A percentile compares a stretch with the other conserved stretches of the same genome.
Conservation (phyloP, 1,139 yeast genomes). For the Saccharomycopsis hybrid region DNA sequence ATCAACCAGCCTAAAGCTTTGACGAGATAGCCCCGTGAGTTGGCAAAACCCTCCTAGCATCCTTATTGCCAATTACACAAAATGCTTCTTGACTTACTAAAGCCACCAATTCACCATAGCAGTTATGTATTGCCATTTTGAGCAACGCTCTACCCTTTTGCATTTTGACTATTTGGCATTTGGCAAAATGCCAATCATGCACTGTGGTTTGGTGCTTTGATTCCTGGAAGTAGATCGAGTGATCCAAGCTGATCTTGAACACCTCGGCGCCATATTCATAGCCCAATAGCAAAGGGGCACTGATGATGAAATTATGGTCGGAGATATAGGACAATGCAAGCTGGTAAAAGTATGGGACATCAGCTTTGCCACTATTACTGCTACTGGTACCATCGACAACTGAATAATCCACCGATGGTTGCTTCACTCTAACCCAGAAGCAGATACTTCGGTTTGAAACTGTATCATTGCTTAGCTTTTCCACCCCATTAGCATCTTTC, state of each 20-base stretch:
- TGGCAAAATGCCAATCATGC: conserved; percentile 7
- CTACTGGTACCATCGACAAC: background rate
- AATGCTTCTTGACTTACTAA: conserved; percentile 9
- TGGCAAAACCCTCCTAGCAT: background rate
- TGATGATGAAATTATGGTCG: conserved; percentile 4
- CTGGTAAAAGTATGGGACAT: conserved; percentile 1
- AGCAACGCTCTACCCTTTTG: conserved; percentile 3
- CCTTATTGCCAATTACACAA: conserved; percentile 1
- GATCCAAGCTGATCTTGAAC: conserved; percentile 10
- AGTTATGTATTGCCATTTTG: conserved; percentile 2
- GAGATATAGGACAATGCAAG: conserved; percentile 1
- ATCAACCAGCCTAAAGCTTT: conserved; percentile 1
- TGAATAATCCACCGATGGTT: too few relatives aligned
- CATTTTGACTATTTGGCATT: background rate
- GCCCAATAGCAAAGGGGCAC: conserved; percentile 4
- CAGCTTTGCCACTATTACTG: background rate
- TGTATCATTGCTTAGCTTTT: background rate
- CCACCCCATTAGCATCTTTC: too few relatives aligned
- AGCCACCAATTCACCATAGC: conserved; percentile 7
- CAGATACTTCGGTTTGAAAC: background rate
- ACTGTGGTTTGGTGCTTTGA: background rate
- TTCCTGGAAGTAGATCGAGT: conserved; percentile 6
- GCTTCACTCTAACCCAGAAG: background rate
- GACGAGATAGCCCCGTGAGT: background rate
- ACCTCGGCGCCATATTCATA: background rate